Percentiles rank a stretch among this genome's conserved stretches.
These are phyloP conservation scores for Phialophora tarda DNA, from an alignment of 2,329 filamentous ascomycete genomes.

Conservation along the genomic window DNA sequence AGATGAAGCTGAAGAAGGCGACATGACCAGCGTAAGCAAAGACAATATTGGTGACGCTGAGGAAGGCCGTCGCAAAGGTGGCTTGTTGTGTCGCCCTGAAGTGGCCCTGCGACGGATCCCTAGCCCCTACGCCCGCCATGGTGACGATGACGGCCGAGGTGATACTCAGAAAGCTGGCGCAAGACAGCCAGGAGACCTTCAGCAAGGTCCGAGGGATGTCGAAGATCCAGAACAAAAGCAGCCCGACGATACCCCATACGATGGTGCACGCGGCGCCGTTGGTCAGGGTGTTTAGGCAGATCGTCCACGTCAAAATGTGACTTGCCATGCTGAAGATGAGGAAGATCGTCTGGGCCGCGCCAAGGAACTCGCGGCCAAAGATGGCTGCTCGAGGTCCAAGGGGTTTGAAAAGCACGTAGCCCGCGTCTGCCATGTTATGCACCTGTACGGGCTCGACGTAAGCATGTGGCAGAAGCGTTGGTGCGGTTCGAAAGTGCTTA, in stretches of 20 bases:
- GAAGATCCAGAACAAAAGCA: constrained; percentile 63
- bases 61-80: constrained; percentile 62
- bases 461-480: neutral
- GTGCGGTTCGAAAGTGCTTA: constrained; percentile 5
- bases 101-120: constrained; percentile 57
- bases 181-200: constrained; percentile 66
- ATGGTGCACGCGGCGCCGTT: constrained; percentile 67
- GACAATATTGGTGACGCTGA: constrained; percentile 70
- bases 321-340: constrained; percentile 72
- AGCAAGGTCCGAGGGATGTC: constrained; percentile 68
- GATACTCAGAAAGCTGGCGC: constrained; percentile 69
- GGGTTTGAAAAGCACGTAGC: constrained; percentile 57
- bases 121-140: constrained; percentile 68
- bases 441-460: constrained; percentile 50
- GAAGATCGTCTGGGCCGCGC: constrained; percentile 66
- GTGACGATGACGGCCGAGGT: constrained; percentile 67
- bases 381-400: constrained; percentile 53
- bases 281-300: constrained; percentile 70
- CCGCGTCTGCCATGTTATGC: constrained; percentile 71
- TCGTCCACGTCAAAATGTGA: constrained; percentile 73
- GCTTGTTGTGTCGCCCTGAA: constrained; percentile 50
- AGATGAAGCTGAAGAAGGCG: constrained; percentile 71
- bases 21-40: constrained; percentile 73
- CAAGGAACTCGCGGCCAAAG: constrained; percentile 67
- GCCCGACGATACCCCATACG: constrained; percentile 65